phyloP scores from a whole-genome alignment of 2,329 filamentous ascomycete genomes.

The Sporothrix luriei region DNA sequence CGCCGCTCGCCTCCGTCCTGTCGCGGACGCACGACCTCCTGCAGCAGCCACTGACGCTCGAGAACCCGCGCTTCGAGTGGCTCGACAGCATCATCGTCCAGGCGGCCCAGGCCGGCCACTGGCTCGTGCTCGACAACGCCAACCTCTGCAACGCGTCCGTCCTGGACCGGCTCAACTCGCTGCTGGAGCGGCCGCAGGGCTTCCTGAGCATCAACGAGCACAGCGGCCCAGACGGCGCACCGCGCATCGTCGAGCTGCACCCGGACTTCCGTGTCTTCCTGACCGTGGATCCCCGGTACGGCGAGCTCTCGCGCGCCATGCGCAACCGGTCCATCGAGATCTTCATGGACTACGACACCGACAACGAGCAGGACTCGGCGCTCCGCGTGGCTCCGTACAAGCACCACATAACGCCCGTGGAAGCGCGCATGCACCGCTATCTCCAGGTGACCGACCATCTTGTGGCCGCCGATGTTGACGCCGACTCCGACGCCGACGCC shows the following conservation, averaged over 20 bases:
- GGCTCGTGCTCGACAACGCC: conserved; percentile 95
- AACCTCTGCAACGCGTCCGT: conserved; percentile 96
- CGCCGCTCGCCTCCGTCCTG: conserved; percentile 53
- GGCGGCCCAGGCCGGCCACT: conserved; percentile 81
- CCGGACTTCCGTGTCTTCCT: conserved; percentile 88
- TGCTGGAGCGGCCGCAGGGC: conserved; percentile 82
- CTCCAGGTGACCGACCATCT: conserved; percentile 46
- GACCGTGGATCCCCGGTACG: conserved; percentile 88
- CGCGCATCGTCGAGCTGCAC: conserved; percentile 78
- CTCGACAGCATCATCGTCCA: conserved; percentile 89
- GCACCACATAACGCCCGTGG: conserved; percentile 51
- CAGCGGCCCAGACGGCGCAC: conserved; percentile 76
- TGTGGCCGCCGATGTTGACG: conserved; percentile 33
- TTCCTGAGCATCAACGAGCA: conserved; percentile 92
- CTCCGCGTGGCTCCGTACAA: conserved; percentile 42
- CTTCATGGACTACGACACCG: conserved; percentile 59
- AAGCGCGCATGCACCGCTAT: conserved; percentile 55
- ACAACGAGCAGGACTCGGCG: conserved; percentile 39
- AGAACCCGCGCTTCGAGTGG: conserved; percentile 89
- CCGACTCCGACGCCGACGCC: conserved; percentile 36
- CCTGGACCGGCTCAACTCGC: conserved; percentile 87
- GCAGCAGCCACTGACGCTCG: conserved; percentile 58
- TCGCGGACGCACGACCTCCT: conserved; percentile 55
- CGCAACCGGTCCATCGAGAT: conserved; percentile 92
- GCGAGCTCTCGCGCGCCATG: conserved; percentile 95